Conservation (phyloP, 768 basidiomycete genomes). For the Kwoniella sp. region DNA sequence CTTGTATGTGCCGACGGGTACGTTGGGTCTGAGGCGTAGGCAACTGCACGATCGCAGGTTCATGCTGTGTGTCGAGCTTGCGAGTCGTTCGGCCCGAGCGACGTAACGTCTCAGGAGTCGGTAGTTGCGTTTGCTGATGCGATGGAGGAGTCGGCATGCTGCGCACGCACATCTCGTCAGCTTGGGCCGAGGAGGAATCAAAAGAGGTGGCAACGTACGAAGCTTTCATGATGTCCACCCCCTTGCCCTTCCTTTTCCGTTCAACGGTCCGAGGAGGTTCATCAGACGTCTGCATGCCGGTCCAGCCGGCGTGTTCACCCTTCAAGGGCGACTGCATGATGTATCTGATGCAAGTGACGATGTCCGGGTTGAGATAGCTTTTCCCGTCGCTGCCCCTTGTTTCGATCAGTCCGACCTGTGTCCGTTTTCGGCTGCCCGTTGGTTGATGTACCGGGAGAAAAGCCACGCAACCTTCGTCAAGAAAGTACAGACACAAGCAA, state of each 20-base stretch:
- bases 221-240: constrained; percentile 23
- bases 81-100: constrained; percentile 9
- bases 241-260: constrained; percentile 28
- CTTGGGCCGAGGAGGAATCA: not conserved
- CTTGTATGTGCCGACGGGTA: constrained; percentile 9
- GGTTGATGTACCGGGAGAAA: not conserved
- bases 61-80: constrained; percentile 9
- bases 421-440: too few species aligned
- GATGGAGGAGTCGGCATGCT: constrained; percentile 34
- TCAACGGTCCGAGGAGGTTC: constrained; percentile 27
- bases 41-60: constrained; percentile 10
- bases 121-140: constrained; percentile 22
- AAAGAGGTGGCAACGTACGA: constrained; percentile 15
- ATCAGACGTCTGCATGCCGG: constrained; percentile 15
- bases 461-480: not conserved
- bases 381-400: too few species aligned
- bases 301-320: constrained; percentile 33
- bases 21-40: constrained; percentile 44
- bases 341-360: too few species aligned
- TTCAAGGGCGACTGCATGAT: constrained; percentile 17
- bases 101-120: constrained; percentile 34
- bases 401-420: too few species aligned
- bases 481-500: not conserved
- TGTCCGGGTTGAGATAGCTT: too few species aligned
- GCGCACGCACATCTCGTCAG: not conserved